Conservation (phyloP, 768 basidiomycete species). For the Gloeopeniophorella convolvens region DNA sequence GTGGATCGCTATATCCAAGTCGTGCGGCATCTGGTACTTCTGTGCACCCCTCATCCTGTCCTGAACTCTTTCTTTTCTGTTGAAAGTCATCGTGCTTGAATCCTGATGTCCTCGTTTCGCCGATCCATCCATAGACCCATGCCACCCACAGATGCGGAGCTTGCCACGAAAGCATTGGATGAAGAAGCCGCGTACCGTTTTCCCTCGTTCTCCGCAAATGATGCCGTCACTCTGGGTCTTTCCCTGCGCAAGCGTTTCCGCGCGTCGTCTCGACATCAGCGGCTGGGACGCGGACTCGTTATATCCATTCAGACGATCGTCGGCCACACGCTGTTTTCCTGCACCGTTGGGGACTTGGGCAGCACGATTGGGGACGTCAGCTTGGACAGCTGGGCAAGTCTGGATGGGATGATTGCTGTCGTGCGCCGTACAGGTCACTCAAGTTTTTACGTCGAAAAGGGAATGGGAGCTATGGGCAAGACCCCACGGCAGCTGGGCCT, state of each 20-base stretch:
- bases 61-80: conserved; percentile 9
- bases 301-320: conserved; percentile 75
- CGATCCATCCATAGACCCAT: conserved; percentile 50
- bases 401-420: conserved; percentile 76
- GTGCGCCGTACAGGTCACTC: conserved; percentile 79
- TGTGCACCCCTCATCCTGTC: background rate
- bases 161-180: conserved; percentile 61
- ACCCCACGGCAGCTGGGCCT: conserved; percentile 66
- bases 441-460: conserved; percentile 81
- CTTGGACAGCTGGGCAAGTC: conserved; percentile 69
- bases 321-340: conserved; percentile 74
- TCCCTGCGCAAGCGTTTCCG: conserved; percentile 83
- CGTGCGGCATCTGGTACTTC: background rate
- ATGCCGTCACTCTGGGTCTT: conserved; percentile 74
- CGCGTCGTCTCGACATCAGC: conserved; percentile 57
- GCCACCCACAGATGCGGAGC: conserved; percentile 62
- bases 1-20: background rate
- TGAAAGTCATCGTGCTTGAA: too few species aligned
- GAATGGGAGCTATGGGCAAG: conserved; percentile 79
- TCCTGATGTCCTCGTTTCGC: conserved; percentile 46
- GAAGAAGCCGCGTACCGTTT: conserved; percentile 72
- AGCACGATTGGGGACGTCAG: conserved; percentile 65
- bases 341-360: conserved; percentile 78
- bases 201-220: conserved; percentile 63
- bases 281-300: conserved; percentile 68